These are phyloP conservation scores for Solanum chilense DNA, from an alignment of 257 asterid species.

Conservation along the genomic window DNA sequence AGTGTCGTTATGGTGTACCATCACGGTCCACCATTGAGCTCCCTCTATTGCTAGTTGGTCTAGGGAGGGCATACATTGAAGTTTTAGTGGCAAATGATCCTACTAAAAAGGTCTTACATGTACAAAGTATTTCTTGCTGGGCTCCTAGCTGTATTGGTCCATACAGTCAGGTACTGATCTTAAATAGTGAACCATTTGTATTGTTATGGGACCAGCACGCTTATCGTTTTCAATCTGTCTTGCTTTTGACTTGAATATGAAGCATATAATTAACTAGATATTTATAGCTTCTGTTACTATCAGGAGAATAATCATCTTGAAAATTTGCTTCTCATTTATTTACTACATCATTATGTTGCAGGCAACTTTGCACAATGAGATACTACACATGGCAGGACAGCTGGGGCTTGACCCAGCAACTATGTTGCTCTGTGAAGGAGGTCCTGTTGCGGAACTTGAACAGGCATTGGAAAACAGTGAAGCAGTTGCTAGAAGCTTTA, in stretches of 20 bases:
- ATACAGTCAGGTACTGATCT: conserved; percentile 78
- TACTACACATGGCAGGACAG: conserved; percentile 94
- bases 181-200: not conserved
- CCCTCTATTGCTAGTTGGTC: conserved; percentile 71
- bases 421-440: conserved; percentile 60
- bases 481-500: conserved; percentile 71
- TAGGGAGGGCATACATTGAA: conserved; percentile 83
- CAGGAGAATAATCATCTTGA: not conserved
- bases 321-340: not conserved
- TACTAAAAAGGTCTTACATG: conserved; percentile 80
- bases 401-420: conserved; percentile 93
- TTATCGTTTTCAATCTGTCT: not conserved
- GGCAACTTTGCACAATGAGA: conserved; percentile 78
- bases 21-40: conserved; percentile 93
- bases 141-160: conserved; percentile 99
- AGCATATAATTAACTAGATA: not conserved
- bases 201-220: not conserved
- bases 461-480: conserved; percentile 67
- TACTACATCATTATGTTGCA: conserved; percentile 14
- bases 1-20: conserved; percentile 91
- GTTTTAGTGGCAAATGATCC: conserved; percentile 67
- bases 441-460: conserved; percentile 58
- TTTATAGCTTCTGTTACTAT: not conserved
- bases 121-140: conserved; percentile 95
- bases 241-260: not conserved